phyloP scores from a whole-genome alignment of 805 yeast genomes.

The Sungouiozyma intestinalis region DNA sequence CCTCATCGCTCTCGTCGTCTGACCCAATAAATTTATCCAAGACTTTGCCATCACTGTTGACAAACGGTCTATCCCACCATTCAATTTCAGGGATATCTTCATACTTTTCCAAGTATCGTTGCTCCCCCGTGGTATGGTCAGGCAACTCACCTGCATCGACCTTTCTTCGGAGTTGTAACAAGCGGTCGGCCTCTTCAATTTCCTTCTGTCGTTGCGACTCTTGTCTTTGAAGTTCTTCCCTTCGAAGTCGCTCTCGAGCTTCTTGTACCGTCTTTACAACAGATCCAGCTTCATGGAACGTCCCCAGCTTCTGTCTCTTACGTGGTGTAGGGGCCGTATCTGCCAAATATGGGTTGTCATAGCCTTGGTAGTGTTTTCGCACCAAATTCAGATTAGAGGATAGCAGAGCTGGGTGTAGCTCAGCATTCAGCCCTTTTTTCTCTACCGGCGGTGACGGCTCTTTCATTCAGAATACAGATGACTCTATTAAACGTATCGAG shows the following conservation, averaged over 20 bases:
- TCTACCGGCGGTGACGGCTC: not conserved
- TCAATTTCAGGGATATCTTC: slow-evolving; percentile 53
- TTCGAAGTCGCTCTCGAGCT: slow-evolving; percentile 1
- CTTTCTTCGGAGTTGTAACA: slow-evolving; percentile 28
- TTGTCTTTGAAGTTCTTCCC: slow-evolving; percentile 21
- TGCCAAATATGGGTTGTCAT: slow-evolving; percentile 24
- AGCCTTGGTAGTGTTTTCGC: slow-evolving; percentile 11
- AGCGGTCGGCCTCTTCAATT: not conserved
- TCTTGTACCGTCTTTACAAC: slow-evolving; percentile 32
- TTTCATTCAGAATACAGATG: too few species aligned
- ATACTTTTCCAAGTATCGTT: slow-evolving; percentile 31
- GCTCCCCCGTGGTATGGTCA: slow-evolving; percentile 46
- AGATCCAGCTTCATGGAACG: slow-evolving; percentile 15
- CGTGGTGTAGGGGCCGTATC: slow-evolving; percentile 1
- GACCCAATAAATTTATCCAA: slow-evolving; percentile 24
- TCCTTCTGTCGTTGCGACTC: slow-evolving; percentile 22
- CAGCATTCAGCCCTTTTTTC: slow-evolving; percentile 19
- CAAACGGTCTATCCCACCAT: slow-evolving; percentile 79
- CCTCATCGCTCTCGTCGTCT: slow-evolving; percentile 1
- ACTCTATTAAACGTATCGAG: too few species aligned
- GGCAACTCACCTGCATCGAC: slow-evolving; percentile 39
- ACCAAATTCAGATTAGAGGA: slow-evolving; percentile 24
- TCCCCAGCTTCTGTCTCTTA: slow-evolving; percentile 7
- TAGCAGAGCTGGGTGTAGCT: slow-evolving; percentile 22
- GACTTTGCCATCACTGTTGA: slow-evolving; percentile 33